Percentiles rank a stretch among this genome's conserved stretches.
Evolutionary conservation across 768 basidiomycete species (phyloP).

Genomic region (Russula virescens): DNA sequence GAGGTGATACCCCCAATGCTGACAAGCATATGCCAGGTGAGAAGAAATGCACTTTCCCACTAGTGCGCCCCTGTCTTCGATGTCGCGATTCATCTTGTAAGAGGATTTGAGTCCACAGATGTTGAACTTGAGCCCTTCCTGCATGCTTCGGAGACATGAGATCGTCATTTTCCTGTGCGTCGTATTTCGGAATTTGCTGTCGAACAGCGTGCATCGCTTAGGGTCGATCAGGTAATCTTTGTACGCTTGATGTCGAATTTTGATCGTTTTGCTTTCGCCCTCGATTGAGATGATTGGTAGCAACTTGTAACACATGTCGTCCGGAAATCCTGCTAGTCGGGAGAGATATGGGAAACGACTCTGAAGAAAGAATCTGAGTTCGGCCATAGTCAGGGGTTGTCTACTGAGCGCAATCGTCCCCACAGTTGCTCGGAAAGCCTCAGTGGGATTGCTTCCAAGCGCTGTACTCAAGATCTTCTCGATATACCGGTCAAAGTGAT

Average conservation of each 20-base stretch:
- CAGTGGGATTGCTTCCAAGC: neutral
- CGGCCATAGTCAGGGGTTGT: constrained; percentile 11
- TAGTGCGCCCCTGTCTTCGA: constrained; percentile 22
- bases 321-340: neutral
- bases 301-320: constrained; percentile 10
- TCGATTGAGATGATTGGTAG: constrained; percentile 12
- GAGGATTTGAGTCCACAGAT: constrained; percentile 37
- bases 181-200: neutral
- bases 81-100: constrained; percentile 28
- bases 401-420: constrained; percentile 13
- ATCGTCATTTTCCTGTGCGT: constrained; percentile 25
- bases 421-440: constrained; percentile 8
- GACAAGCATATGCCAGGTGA: constrained; percentile 34
- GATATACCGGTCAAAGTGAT: constrained; percentile 6
- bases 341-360: neutral
- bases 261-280: neutral
- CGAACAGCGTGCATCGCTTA: constrained; percentile 5
- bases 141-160: constrained; percentile 32
- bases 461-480: neutral
- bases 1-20: constrained; percentile 35
- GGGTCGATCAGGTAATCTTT: constrained; percentile 17
- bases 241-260: constrained; percentile 17
- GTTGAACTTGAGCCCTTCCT: constrained; percentile 32
- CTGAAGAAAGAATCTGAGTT: constrained; percentile 11
- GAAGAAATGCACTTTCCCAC: constrained; percentile 29